phyloP scores from a whole-genome alignment of 1,139 yeast species.

The Saccharomycopsis hybrid region DNA sequence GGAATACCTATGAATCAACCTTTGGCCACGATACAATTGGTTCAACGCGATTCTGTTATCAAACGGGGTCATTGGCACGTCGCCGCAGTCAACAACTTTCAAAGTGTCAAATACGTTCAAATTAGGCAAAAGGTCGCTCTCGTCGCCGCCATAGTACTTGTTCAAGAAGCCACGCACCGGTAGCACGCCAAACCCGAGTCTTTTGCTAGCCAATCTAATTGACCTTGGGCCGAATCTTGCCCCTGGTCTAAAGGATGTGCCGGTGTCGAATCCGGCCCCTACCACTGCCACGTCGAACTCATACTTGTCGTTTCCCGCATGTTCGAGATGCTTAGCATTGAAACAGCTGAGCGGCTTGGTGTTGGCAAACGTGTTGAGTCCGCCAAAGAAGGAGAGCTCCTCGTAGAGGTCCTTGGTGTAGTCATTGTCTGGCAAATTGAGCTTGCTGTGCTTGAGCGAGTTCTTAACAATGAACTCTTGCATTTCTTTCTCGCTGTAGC shows the following conservation, averaged over 20 bases:
- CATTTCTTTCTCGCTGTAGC: not conserved
- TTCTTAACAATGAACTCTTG: not conserved
- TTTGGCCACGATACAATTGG: slow-evolving; percentile 40
- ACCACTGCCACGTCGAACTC: slow-evolving; percentile 41
- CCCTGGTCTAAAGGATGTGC: slow-evolving; percentile 45
- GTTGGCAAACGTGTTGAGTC: slow-evolving; percentile 46
- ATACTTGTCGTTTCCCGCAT: not conserved
- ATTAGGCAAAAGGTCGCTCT: not conserved
- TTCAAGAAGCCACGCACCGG: slow-evolving; percentile 14
- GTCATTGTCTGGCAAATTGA: slow-evolving; percentile 10
- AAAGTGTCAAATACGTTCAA: slow-evolving; percentile 6
- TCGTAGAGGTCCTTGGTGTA: slow-evolving; percentile 9
- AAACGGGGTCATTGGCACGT: slow-evolving; percentile 43
- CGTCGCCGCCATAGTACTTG: slow-evolving; percentile 1
- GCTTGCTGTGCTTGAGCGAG: not conserved
- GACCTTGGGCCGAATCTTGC: slow-evolving; percentile 51
- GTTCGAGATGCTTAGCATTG: slow-evolving; percentile 25
- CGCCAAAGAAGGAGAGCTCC: slow-evolving; percentile 23
- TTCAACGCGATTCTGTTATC: slow-evolving; percentile 43
- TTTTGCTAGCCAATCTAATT: slow-evolving; percentile 43
- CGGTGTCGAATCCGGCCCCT: slow-evolving; percentile 51
- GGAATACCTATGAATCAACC: slow-evolving; percentile 26
- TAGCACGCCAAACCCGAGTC: slow-evolving; percentile 34
- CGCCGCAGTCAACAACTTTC: slow-evolving; percentile 38
- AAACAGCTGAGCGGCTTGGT: slow-evolving; percentile 37